A percentile compares a stretch with the other conserved stretches of the same genome.
Evolutionary conservation across 306 rosid genomes (phyloP).

Genomic region (Acacia melanoxylon): DNA sequence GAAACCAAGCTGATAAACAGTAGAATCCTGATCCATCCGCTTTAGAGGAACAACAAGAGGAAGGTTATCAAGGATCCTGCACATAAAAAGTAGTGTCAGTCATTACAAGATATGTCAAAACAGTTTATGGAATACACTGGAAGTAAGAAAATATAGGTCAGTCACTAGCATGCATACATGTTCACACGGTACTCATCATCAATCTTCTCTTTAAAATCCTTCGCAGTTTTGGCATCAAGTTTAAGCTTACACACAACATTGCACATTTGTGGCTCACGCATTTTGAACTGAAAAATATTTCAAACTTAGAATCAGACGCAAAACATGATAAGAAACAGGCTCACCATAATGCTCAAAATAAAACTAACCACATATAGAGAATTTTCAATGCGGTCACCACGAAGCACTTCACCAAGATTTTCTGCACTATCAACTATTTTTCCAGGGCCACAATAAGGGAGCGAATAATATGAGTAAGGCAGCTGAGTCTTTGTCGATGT

Average conservation of each 20-base stretch:
- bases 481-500: conserved; percentile 94
- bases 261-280: conserved; percentile 96
- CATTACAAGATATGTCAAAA: conserved; percentile 22
- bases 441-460: conserved; percentile 64
- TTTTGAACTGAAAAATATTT: conserved; percentile 71
- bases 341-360: background rate
- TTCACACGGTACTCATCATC: conserved; percentile 95
- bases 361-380: conserved; percentile 76
- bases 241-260: conserved; percentile 52
- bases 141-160: background rate
- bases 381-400: conserved; percentile 98
- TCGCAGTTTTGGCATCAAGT: conserved; percentile 78
- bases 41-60: conserved; percentile 83
- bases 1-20: conserved; percentile 88
- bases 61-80: conserved; percentile 96
- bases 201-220: conserved; percentile 88
- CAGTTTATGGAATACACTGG: background rate
- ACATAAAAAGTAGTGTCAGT: conserved; percentile 14
- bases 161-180: conserved; percentile 58
- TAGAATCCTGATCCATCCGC: conserved; percentile 77
- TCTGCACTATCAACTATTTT: conserved; percentile 88
- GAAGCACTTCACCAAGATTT: conserved; percentile 98
- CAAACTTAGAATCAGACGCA: conserved; percentile 24
- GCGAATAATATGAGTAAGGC: conserved; percentile 89
- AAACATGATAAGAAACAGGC: conserved; percentile 14